Evolutionary conservation across 163 green algal species (phyloP).

Genomic region (Scenedesmus sp.): DNA sequence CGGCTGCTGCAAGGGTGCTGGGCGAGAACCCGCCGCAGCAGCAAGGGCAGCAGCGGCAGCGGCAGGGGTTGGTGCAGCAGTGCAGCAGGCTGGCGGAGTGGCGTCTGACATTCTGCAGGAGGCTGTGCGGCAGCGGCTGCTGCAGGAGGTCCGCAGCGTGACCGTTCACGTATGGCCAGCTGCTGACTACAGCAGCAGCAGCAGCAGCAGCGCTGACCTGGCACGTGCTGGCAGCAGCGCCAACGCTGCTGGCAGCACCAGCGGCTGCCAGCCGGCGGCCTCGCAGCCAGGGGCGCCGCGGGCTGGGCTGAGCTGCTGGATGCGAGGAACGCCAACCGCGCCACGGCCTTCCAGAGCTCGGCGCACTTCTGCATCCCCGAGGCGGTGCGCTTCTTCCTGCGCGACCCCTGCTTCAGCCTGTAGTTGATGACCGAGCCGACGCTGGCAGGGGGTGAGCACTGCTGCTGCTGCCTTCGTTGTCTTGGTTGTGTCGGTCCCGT

Average conservation of each 20-base stretch:
- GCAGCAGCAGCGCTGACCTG: constrained; percentile 6
- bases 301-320: background rate
- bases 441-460: no score
- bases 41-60: background rate
- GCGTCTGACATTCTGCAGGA: no score
- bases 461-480: no score
- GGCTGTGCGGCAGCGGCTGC: background rate
- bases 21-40: no score
- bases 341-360: background rate
- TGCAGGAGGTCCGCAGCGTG: no score
- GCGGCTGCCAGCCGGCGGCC: background rate
- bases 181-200: background rate
- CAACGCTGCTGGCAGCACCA: background rate
- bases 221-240: background rate
- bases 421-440: no score
- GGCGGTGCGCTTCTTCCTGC: background rate
- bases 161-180: background rate
- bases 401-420: background rate
- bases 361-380: background rate
- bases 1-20: background rate
- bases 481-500: no score
- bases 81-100: background rate
- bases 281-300: background rate
- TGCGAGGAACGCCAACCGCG: background rate
- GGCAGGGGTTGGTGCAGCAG: no score